Base-by-base conservation (phyloP, 352 stramenopile genomes). In the Aphanomyces invadans region DNA sequence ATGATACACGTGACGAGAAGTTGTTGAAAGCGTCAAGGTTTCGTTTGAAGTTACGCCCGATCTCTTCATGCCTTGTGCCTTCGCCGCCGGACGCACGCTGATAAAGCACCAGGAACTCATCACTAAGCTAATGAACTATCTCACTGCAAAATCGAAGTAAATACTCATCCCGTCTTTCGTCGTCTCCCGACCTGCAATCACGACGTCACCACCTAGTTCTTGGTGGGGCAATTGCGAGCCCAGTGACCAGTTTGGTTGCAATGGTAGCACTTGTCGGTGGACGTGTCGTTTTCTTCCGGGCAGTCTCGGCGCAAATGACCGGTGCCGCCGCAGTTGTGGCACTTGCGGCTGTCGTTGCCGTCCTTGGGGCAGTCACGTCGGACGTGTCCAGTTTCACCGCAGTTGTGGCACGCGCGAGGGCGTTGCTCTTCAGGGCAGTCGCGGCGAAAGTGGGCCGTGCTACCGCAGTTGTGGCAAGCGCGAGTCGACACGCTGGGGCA, bases 401-500 rank as follows among this genome's bases (percentile, higher is more conserved):
- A 90, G 78, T 89, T 90, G 79, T 89, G 80, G 75, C 82, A 90
- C 76, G 87, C 87, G 33, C 80, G 80, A 12, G 82, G 82, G 76
- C 83, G 77, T 61, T 66, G 76, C 15, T 89, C 82, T 71, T 90
- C 80, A 29, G 78, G 77, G 76, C 82, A 91, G 72, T 91, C 82
- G 23, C 82, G 84, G 65, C 84, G 84, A 63, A 90, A 77, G 80
- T 92, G 84, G 68, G 79, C 84, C 9, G 74, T 56, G 64, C 88
- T 76, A 71, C 84, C 84, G 71, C 84, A 92, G 76, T 90, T 90
- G 76, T 92, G 84, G 80, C 84, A 92, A 49, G 80, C 75, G 48
- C 84, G 84, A 38, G 54, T 48, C 45, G 31, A 44, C 38, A 26
- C 45, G 12, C 71, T 79, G 44, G 83, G 81, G 78, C 83, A 92